These are phyloP conservation scores for Sherardia arvensis DNA, from an alignment of 257 asterid species.

Conservation along the genomic window DNA sequence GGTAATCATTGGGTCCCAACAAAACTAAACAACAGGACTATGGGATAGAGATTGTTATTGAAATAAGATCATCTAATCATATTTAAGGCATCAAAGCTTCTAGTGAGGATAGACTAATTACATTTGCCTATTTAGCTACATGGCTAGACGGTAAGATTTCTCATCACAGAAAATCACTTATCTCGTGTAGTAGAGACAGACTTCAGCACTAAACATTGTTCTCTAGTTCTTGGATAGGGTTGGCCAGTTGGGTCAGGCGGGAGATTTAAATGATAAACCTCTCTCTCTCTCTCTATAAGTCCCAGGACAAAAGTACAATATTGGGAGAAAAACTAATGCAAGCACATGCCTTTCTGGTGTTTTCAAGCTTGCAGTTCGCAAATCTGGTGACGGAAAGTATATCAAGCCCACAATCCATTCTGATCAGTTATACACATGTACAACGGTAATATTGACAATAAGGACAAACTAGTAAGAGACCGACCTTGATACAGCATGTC, in stretches of 20 bases:
- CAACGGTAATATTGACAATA: neutral
- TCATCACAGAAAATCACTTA: neutral
- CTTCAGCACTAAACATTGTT: neutral
- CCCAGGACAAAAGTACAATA: neutral
- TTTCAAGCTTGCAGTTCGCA: slow-evolving; percentile 71
- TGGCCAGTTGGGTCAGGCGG: neutral
- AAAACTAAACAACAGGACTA: too few relatives aligned
- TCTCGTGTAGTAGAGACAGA: neutral
- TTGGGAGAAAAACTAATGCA: neutral
- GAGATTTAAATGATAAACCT: too few relatives aligned
- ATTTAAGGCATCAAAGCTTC: neutral
- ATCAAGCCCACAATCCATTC: neutral
- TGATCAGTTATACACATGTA: neutral
- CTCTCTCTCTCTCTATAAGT: too few relatives aligned
- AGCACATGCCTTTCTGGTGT: slow-evolving; percentile 77
- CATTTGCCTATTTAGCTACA: neutral
- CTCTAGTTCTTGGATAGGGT: neutral
- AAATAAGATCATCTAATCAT: neutral
- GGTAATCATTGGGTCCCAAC: neutral
- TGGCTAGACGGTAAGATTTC: neutral
- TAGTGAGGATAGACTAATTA: neutral
- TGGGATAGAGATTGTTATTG: too few relatives aligned
- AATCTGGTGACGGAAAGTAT: slow-evolving; percentile 36
- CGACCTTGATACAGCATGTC: slow-evolving; percentile 71
- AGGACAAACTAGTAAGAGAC: slow-evolving; percentile 2